Conservation (phyloP, 306 rosid species). For the Medicago ruthenica region DNA sequence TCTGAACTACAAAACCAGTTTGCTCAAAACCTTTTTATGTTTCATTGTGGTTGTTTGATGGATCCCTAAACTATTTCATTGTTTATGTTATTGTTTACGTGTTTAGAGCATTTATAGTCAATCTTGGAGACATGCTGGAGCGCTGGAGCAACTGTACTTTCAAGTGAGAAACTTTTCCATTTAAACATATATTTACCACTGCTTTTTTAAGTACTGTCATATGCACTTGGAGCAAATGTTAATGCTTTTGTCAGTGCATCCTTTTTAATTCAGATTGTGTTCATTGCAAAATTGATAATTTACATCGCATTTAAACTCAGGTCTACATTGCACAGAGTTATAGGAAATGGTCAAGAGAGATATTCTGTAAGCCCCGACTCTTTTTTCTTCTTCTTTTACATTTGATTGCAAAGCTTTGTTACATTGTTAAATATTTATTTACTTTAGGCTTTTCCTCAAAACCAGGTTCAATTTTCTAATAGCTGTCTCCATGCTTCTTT, state of each 20-base stretch:
- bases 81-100: constrained; percentile 27
- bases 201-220: neutral
- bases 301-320: constrained; percentile 52
- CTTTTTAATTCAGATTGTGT: constrained; percentile 23
- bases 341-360: constrained; percentile 84
- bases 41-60: neutral
- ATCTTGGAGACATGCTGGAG: constrained; percentile 96
- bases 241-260: neutral
- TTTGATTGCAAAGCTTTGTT: neutral
- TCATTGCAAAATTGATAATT: constrained; percentile 8
- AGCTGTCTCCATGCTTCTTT: neutral
- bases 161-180: constrained; percentile 61
- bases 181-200: neutral
- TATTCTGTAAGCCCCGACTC: constrained; percentile 67
- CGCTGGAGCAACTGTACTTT: constrained; percentile 92
- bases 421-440: neutral
- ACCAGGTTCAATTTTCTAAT: neutral
- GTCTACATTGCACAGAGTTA: constrained; percentile 94
- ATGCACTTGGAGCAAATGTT: neutral
- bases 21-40: neutral
- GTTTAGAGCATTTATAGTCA: constrained; percentile 84
- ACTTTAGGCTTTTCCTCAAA: neutral
- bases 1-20: neutral
- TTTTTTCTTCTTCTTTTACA: neutral
- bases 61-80: constrained; percentile 21